Conservation (phyloP, 73 alveolate species). For the Breviolum minutum region DNA sequence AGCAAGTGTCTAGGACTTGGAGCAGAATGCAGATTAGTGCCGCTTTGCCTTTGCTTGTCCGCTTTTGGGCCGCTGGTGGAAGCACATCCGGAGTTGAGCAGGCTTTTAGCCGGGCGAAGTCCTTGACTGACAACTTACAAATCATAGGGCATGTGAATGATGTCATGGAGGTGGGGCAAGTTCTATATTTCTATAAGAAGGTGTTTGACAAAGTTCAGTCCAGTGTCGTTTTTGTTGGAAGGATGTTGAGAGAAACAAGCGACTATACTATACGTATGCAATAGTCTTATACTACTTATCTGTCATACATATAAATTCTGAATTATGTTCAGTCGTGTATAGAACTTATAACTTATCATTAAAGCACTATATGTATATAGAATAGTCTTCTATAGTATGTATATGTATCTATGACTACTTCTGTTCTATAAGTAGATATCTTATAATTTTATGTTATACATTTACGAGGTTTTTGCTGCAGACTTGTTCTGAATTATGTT, state of each 20-base stretch:
- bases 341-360: too few relatives aligned
- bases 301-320: too few relatives aligned
- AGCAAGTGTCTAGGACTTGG: not conserved
- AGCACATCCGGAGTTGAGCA: conserved; percentile 4
- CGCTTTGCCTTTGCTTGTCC: not conserved
- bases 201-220: not conserved
- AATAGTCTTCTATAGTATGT: too few relatives aligned
- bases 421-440: too few relatives aligned
- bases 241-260: not conserved
- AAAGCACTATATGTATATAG: too few relatives aligned
- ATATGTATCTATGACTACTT: too few relatives aligned
- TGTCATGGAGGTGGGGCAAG: not conserved
- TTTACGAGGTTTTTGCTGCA: too few relatives aligned
- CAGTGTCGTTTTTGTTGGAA: not conserved
- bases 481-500: too few relatives aligned
- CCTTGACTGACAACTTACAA: not conserved
- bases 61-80: conserved; percentile 1
- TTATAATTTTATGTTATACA: too few relatives aligned
- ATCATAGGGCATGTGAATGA: not conserved
- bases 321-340: too few relatives aligned
- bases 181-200: not conserved
- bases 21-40: not conserved
- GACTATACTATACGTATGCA: not conserved
- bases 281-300: not conserved
- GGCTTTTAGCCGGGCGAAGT: not conserved